Base-by-base conservation (phyloP, 2,329 filamentous ascomycete genomes). In the Diplocarpon rosae region DNA sequence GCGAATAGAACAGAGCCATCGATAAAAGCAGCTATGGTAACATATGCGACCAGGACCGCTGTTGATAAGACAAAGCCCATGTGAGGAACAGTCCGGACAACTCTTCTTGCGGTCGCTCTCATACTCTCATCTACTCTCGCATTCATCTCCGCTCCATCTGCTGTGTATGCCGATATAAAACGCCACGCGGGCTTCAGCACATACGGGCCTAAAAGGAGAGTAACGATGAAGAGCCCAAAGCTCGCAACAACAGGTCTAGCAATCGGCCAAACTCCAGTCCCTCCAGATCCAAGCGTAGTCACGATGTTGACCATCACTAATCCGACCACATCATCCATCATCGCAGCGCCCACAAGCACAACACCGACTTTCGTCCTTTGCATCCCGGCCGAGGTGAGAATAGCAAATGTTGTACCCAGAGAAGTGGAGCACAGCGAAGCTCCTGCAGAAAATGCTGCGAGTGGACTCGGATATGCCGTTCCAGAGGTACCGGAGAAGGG, bases 321-420 rank as follows among this genome's bases (percentile, higher is more conserved):
- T 0, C 83, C 84, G 1, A 85, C 73, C 0, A 90, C 79, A 63
- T 92, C 85, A 58, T 92, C 85, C 65, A 92, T 75, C 75, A 92
- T 85, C 0, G 85, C 85, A 1, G 83, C 84, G 47, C 75, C 80
- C 2, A 76, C 75, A 0, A 88, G 68, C 0, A 92, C 74, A 8
- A 64, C 77, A 45, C 65, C 85, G 0, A 80, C 59, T 1, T 75
- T 64, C 8, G 71, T 78, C 1, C 65, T 59, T n/a, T 65, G 65
- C 10, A 81, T 61, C 1, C 69, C 69, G 2, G 76, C 78, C 8
- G 85, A 80, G 0, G 71, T 74, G 0, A 83, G 63, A 3, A 83
- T 70, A 0, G 76, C 73, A 51, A 82, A 81, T 0, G 77, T 82
- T 0, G 83, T 89, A 5, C 84, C 84, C 0, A 89, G 66, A 45